A percentile compares a stretch with the other conserved stretches of the same genome.
These are phyloP conservation scores for Ambrosiella xylebori DNA, from an alignment of 2,329 filamentous ascomycete genomes.

Conservation along the genomic window DNA sequence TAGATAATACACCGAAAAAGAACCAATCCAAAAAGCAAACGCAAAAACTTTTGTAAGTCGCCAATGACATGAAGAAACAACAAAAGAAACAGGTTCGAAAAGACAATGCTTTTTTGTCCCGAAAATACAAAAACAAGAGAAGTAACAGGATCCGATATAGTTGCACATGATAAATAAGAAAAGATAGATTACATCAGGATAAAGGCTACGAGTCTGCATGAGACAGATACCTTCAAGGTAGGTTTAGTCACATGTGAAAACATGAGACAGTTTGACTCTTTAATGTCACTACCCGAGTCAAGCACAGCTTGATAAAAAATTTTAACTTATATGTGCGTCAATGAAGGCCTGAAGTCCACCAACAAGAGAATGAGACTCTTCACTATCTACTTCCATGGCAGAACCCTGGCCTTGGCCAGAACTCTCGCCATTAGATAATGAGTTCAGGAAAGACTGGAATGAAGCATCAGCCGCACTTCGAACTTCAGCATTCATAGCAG, in stretches of 20 bases:
- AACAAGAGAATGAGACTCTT: constrained; percentile 4
- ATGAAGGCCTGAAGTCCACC: constrained; percentile 12
- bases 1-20: not conserved
- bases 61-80: not conserved
- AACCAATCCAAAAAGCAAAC: not conserved
- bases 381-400: not conserved
- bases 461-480: not conserved
- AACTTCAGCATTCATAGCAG: not conserved
- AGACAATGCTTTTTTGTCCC: not conserved
- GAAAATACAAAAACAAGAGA: not conserved
- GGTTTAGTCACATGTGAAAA: too few species aligned
- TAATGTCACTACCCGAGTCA: too few species aligned
- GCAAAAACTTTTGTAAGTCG: not conserved
- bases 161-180: not conserved
- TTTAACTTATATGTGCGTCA: constrained; percentile 8
- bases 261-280: too few species aligned
- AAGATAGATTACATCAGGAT: not conserved
- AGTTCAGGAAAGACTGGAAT: not conserved
- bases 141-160: not conserved
- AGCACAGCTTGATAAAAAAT: not conserved
- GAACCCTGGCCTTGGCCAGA: not conserved
- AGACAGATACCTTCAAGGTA: too few species aligned
- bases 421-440: not conserved
- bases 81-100: not conserved
- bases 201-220: too few species aligned